A percentile compares a stretch with the other conserved stretches of the same genome.
Evolutionary conservation across 1,284 basidiomycete species (phyloP).

Genomic region (Irpex sp.): DNA sequence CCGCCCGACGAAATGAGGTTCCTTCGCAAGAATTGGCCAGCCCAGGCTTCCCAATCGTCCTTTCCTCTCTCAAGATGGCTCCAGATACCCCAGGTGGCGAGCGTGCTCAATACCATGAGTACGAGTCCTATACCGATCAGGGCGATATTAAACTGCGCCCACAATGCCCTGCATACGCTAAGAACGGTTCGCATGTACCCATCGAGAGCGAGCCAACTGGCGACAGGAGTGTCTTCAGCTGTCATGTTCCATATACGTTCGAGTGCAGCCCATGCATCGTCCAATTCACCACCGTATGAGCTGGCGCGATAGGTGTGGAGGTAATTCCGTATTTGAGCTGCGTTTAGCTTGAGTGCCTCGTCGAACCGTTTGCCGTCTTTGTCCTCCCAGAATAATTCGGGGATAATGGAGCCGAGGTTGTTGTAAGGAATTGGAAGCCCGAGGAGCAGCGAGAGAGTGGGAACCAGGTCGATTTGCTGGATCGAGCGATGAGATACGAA

Average conservation of each 20-base stretch:
- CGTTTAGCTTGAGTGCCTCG: conserved; percentile 69
- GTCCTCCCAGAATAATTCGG: conserved; percentile 71
- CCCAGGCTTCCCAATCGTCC: conserved; percentile 38
- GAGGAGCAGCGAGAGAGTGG: conserved; percentile 85
- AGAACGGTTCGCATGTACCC: conserved; percentile 65
- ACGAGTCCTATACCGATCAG: conserved; percentile 69
- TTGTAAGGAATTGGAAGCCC: conserved; percentile 95
- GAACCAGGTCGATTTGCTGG: conserved; percentile 93
- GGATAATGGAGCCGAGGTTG: conserved; percentile 88
- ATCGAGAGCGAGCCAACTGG: conserved; percentile 33
- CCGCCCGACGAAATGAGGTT: conserved; percentile 30
- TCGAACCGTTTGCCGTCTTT: conserved; percentile 23
- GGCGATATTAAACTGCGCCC: conserved; percentile 89
- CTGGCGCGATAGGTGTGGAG: conserved; percentile 71
- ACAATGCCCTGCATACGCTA: conserved; percentile 73
- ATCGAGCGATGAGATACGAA: conserved; percentile 56
- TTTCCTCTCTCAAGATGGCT: conserved; percentile 31
- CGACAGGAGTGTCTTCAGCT: conserved; percentile 15
- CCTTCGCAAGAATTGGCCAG: conserved; percentile 25
- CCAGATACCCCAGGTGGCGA: conserved; percentile 47
- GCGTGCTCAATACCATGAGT: conserved; percentile 42
- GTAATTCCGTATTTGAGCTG: conserved; percentile 74
- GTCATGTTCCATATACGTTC: conserved; percentile 39
- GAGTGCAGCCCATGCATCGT: conserved; percentile 51
- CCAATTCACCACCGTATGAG: conserved; percentile 67